Base-by-base conservation (phyloP, 225 moss, liverwort and hornwort species). In the Sphagnum tenellum region DNA sequence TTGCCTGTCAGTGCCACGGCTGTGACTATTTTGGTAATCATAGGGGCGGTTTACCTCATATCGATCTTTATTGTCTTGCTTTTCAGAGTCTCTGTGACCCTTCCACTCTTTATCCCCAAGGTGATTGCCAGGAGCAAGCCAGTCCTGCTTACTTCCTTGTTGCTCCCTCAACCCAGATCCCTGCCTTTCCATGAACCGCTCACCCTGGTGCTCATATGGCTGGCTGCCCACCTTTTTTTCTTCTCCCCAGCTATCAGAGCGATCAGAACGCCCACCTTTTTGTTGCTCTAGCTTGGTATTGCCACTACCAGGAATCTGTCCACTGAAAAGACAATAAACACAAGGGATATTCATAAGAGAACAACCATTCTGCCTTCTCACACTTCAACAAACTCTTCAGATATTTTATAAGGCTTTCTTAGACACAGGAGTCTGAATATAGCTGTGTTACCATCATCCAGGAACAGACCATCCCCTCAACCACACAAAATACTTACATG, bases 221-320 rank as follows among this genome's bases (percentile, higher is more conserved):
- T 88, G 78, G 66, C 56, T 66, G 56, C 68, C 44, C 62, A 89
- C 92, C 66, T 76, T 86, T 73, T 84, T 95, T 63, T 95, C 94
- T 57, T 92, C 92, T 49, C 80, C 85, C 82, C 89, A 81, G 59
- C 66, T 73, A 52, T 80, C 87, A 66, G 69, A 63, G 60, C 78
- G 57, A 13, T 89, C 91, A 66, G 69, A 65, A 49, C 80, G 81
- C 50, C 67, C 79, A 56, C 69, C 61, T 67, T 88, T 86, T 67
- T 75, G 67, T 47, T 73, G 74, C 60, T 91, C 91, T 72, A 74
- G 68, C 72, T 91, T 95, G 67, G 60, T 69, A 12, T 71, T 73
- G 66, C 48, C 9, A 44, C 47, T 69, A 46, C 48, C 67, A 53
- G 71, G 52, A 29, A 65, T 44, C 47, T 47, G 57, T 66, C 63